Percentiles rank a stretch among this genome's conserved stretches.
These are phyloP conservation scores for Drechslerella stenobrocha DNA, from an alignment of 2,329 filamentous ascomycete species.

Conservation along the genomic window DNA sequence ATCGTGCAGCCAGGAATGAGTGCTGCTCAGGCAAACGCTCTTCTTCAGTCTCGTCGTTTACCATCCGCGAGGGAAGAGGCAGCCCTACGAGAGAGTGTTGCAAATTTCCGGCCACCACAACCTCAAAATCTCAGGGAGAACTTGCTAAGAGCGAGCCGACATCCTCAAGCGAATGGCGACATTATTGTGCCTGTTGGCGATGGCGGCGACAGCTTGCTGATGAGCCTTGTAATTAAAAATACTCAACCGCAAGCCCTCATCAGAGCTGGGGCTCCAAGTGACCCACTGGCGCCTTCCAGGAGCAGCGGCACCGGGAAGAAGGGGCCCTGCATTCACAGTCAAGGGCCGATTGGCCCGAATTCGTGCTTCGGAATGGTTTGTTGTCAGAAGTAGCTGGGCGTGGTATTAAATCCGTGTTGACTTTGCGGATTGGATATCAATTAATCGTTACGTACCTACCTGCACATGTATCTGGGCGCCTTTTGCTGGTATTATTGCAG, in stretches of 20 bases:
- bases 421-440: too few relatives aligned
- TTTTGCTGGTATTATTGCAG: background rate
- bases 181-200: conserved; percentile 25
- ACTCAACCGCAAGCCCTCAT: too few relatives aligned
- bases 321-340: conserved; percentile 11
- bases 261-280: background rate
- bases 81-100: conserved; percentile 15
- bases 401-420: too few relatives aligned
- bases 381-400: background rate
- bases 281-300: background rate
- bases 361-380: conserved; percentile 22
- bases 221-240: conserved; percentile 33
- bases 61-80: conserved; percentile 8
- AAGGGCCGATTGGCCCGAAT: conserved; percentile 3
- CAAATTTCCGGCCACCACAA: conserved; percentile 22
- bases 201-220: background rate
- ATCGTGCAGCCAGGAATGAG: conserved; percentile 9
- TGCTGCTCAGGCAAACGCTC: conserved; percentile 8
- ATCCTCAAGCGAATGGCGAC: conserved; percentile 26
- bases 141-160: conserved; percentile 23
- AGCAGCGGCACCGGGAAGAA: conserved; percentile 38
- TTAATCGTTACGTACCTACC: too few relatives aligned
- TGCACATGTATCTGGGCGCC: too few relatives aligned
- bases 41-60: conserved; percentile 20
- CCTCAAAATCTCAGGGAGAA: conserved; percentile 32